phyloP scores from a whole-genome alignment of 768 basidiomycete genomes.

The Tulasnella sp. region DNA sequence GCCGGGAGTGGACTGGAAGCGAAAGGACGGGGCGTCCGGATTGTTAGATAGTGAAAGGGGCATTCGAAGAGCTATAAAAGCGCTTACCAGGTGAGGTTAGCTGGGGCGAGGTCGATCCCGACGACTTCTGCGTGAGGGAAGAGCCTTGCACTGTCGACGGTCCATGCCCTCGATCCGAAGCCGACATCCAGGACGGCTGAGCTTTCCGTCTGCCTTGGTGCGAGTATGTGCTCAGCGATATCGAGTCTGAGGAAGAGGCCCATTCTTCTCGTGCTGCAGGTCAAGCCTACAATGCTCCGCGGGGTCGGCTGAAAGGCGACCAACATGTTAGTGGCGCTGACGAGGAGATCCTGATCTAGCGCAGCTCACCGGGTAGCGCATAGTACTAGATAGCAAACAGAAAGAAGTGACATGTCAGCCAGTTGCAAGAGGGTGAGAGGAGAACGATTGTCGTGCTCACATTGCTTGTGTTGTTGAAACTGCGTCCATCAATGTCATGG shows the following conservation, averaged over 20 bases:
- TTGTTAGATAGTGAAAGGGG: neutral
- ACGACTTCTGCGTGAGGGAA: constrained; percentile 5
- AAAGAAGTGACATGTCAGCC: neutral
- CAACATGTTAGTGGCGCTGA: neutral
- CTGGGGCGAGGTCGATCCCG: constrained; percentile 9
- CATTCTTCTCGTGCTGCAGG: neutral
- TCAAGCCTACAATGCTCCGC: neutral
- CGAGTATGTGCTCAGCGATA: neutral
- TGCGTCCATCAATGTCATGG: neutral
- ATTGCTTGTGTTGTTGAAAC: neutral
- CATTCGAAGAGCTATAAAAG: neutral
- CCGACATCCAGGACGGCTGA: constrained; percentile 4
- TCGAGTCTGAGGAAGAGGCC: constrained; percentile 5
- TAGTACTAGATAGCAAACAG: neutral
- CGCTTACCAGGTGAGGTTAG: neutral
- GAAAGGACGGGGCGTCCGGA: neutral
- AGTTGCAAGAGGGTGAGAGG: no score
- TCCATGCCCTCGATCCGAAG: neutral
- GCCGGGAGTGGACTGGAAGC: neutral
- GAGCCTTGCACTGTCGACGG: neutral
- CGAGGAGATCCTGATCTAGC: neutral
- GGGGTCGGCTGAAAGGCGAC: constrained; percentile 22
- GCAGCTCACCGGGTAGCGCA: neutral
- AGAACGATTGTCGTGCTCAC: no score
- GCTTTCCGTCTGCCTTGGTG: neutral